Conservation (phyloP, 164 flowering plant species). For the Hamamelis virginiana region DNA sequence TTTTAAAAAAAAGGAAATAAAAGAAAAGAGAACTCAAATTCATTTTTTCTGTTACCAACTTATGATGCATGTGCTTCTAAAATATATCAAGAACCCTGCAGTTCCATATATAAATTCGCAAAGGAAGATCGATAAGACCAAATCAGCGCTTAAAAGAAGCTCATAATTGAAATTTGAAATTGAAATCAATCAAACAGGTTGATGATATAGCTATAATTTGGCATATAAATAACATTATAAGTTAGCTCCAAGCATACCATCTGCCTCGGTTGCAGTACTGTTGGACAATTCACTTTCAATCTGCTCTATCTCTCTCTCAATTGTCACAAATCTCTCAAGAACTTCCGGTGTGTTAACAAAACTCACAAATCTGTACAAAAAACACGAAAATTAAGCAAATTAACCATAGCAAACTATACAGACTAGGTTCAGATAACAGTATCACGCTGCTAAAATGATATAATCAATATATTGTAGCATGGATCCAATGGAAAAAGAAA, state of each 20-base stretch:
- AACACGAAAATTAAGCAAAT: not conserved
- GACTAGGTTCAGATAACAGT: too few relatives aligned
- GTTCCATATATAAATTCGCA: too few relatives aligned
- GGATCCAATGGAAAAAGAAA: too few relatives aligned
- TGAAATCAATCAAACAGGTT: not conserved
- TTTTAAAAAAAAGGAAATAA: too few relatives aligned
- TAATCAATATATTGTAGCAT: too few relatives aligned
- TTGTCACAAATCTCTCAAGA: constrained; percentile 80
- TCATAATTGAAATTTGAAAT: not conserved
- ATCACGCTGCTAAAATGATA: too few relatives aligned
- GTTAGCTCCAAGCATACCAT: constrained; percentile 31
- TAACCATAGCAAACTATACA: not conserved
- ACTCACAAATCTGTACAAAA: constrained; percentile 68
- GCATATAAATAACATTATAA: not conserved
- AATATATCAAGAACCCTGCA: too few relatives aligned
- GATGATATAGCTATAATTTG: not conserved
- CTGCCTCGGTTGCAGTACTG: constrained; percentile 30
- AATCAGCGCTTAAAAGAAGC: too few relatives aligned
- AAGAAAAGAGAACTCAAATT: too few relatives aligned
- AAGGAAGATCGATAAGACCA: too few relatives aligned
- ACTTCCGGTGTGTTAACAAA: constrained; percentile 87
- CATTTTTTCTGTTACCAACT: too few relatives aligned
- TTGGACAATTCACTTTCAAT: constrained; percentile 56
- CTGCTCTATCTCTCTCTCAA: constrained; percentile 77
- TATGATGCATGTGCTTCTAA: too few relatives aligned